These are phyloP conservation scores for Penicillium brasilianum DNA, from an alignment of 2,329 filamentous ascomycete species.

Conservation along the genomic window DNA sequence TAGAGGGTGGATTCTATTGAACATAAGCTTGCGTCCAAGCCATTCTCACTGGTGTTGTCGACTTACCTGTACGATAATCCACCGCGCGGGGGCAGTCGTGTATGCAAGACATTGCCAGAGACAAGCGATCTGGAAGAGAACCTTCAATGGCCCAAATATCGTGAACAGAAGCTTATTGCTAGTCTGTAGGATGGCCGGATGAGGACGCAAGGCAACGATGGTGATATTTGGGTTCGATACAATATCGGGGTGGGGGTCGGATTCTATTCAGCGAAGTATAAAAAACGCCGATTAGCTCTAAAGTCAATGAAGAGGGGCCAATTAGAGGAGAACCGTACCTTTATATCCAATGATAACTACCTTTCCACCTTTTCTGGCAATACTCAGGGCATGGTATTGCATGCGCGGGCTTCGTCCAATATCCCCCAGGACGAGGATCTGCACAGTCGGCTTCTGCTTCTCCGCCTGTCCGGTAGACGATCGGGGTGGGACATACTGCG, in stretches of 20 bases:
- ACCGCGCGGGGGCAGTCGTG: conserved; percentile 72
- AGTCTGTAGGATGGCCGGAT: conserved; percentile 69
- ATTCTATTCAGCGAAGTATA: conserved; percentile 60
- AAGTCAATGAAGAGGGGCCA: not conserved
- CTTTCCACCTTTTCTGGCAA: conserved; percentile 77
- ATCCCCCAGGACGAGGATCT: conserved; percentile 91
- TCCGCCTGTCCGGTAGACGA: conserved; percentile 27
- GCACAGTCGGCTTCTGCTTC: conserved; percentile 60
- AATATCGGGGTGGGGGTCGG: conserved; percentile 79
- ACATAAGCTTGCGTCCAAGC: not conserved
- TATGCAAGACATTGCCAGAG: conserved; percentile 77
- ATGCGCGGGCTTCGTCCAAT: conserved; percentile 95
- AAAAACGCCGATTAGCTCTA: not conserved
- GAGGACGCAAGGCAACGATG: conserved; percentile 70
- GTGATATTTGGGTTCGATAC: conserved; percentile 69
- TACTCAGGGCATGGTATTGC: conserved; percentile 96
- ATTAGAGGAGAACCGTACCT: conserved; percentile 56
- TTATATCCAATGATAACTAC: conserved; percentile 89
- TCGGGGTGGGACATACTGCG: conserved; percentile 52
- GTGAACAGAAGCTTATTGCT: conserved; percentile 76
- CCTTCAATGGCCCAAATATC: conserved; percentile 79
- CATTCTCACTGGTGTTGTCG: not conserved
- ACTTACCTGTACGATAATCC: conserved; percentile 79
- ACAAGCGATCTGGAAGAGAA: conserved; percentile 77
- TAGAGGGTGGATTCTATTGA: conserved; percentile 84